Conservation (phyloP, 2,329 filamentous ascomycete species). For the Botrytis cinerea region DNA sequence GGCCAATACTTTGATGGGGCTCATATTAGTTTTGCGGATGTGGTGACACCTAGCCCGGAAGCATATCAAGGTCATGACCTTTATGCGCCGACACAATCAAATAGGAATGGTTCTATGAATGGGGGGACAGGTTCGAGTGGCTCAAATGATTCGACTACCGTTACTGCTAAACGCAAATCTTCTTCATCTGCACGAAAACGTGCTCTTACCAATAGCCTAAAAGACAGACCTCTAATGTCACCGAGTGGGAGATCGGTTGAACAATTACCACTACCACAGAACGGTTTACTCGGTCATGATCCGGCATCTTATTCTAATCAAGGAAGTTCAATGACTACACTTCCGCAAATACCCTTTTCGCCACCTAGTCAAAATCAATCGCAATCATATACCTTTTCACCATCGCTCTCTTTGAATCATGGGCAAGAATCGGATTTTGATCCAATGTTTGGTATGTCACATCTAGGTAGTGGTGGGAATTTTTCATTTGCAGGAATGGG, state of each 20-base stretch:
- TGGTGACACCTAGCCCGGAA: slow-evolving; percentile 59
- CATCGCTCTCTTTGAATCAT: slow-evolving; percentile 33
- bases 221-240: slow-evolving; percentile 39
- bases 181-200: slow-evolving; percentile 43
- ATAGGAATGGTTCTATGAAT: slow-evolving; percentile 39
- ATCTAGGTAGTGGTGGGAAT: slow-evolving; percentile 53
- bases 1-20: slow-evolving; percentile 68
- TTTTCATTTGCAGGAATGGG: slow-evolving; percentile 47
- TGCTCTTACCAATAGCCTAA: slow-evolving; percentile 37
- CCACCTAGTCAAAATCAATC: slow-evolving; percentile 32
- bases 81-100: slow-evolving; percentile 46
- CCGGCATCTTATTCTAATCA: slow-evolving; percentile 5
- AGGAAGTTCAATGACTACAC: slow-evolving; percentile 16
- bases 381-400: slow-evolving; percentile 25
- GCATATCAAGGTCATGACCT: slow-evolving; percentile 53
- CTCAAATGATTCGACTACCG: slow-evolving; percentile 26
- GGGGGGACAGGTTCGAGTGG: slow-evolving; percentile 33
- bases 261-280: slow-evolving; percentile 21
- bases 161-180: slow-evolving; percentile 27
- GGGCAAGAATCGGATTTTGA: slow-evolving; percentile 49
- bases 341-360: slow-evolving; percentile 39
- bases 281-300: slow-evolving; percentile 4
- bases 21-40: slow-evolving; percentile 70
- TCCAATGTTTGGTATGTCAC: slow-evolving; percentile 60
- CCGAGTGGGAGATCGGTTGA: slow-evolving; percentile 29